Percentiles rank a stretch among this genome's conserved stretches.
Evolutionary conservation across 495 filamentous ascomycete genomes (phyloP).

Genomic region (Umbilicaria muhlenbergii): DNA sequence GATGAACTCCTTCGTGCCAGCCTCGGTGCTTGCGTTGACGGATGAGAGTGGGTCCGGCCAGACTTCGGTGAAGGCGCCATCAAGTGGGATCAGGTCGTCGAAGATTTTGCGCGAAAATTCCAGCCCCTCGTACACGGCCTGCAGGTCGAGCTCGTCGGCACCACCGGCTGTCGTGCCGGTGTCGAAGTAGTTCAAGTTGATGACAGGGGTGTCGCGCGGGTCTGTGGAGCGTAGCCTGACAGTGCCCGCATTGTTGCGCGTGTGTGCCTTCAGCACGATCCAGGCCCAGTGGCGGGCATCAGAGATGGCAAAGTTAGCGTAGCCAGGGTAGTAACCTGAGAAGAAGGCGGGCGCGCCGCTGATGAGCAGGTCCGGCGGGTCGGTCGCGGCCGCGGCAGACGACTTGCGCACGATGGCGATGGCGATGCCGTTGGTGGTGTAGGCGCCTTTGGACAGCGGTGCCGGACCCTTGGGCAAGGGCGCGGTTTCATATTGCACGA

Average conservation of each 20-base stretch:
- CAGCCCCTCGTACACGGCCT: constrained; percentile 32
- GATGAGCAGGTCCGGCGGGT: constrained; percentile 9
- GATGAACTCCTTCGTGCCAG: constrained; percentile 29
- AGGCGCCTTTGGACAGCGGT: background rate
- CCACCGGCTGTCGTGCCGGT: constrained; percentile 18
- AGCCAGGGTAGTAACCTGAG: constrained; percentile 20
- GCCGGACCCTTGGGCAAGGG: no score
- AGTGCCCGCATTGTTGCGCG: constrained; percentile 34
- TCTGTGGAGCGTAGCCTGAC: constrained; percentile 32
- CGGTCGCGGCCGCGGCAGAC: background rate
- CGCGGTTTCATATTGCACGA: no score
- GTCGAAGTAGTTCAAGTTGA: constrained; percentile 42
- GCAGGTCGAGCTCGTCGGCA: constrained; percentile 27
- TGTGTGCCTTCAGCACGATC: constrained; percentile 33
- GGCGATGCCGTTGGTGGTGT: constrained; percentile 5
- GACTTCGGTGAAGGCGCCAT: constrained; percentile 28
- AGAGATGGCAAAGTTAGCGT: constrained; percentile 17
- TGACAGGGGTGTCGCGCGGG: constrained; percentile 36
- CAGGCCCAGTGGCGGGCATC: constrained; percentile 25
- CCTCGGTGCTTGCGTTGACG: constrained; percentile 19
- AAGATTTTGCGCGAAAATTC: constrained; percentile 27
- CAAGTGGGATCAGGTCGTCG: constrained; percentile 15
- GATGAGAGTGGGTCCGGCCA: constrained; percentile 22
- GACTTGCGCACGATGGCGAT: background rate
- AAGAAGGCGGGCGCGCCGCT: constrained; percentile 4